phyloP scores from a whole-genome alignment of 176 grass and related monocot genomes.

The Juncus effusus region DNA sequence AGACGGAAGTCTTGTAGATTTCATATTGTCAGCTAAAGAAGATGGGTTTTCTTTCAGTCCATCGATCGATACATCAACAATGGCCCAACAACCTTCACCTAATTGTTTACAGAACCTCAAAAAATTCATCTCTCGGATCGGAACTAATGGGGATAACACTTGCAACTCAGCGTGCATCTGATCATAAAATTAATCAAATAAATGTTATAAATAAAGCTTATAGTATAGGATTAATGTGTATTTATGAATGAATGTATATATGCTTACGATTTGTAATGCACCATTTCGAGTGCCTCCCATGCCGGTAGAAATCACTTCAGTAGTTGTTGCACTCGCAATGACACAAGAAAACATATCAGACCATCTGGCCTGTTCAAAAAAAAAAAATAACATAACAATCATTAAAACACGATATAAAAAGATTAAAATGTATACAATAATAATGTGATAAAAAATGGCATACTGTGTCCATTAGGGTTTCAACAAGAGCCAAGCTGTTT shows the following conservation, averaged over 20 bases:
- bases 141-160: slow-evolving; percentile 81
- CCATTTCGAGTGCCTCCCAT: slow-evolving; percentile 71
- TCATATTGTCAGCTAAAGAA: slow-evolving; percentile 30
- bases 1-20: slow-evolving; percentile 70
- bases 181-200: slow-evolving; percentile 17
- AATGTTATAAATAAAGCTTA: not conserved
- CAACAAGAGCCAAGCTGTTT: slow-evolving; percentile 55
- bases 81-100: slow-evolving; percentile 58
- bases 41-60: slow-evolving; percentile 43
- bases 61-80: slow-evolving; percentile 89
- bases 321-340: slow-evolving; percentile 52
- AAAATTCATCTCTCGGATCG: slow-evolving; percentile 61
- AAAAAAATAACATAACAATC: slow-evolving; percentile 4
- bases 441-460: slow-evolving; percentile 15
- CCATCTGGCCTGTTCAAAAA: slow-evolving; percentile 55
- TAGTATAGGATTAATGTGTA: not conserved
- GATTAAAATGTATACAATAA: not conserved
- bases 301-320: slow-evolving; percentile 59
- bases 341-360: slow-evolving; percentile 70
- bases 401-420: slow-evolving; percentile 19
- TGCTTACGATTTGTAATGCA: slow-evolving; percentile 86
- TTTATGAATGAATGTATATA: not conserved
- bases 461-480: slow-evolving; percentile 82
- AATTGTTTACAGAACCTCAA: slow-evolving; percentile 84
- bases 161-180: slow-evolving; percentile 91